A percentile compares a stretch with the other conserved stretches of the same genome.
phyloP scores from a whole-genome alignment of 441 rosid species.

The Geranium incanum region DNA sequence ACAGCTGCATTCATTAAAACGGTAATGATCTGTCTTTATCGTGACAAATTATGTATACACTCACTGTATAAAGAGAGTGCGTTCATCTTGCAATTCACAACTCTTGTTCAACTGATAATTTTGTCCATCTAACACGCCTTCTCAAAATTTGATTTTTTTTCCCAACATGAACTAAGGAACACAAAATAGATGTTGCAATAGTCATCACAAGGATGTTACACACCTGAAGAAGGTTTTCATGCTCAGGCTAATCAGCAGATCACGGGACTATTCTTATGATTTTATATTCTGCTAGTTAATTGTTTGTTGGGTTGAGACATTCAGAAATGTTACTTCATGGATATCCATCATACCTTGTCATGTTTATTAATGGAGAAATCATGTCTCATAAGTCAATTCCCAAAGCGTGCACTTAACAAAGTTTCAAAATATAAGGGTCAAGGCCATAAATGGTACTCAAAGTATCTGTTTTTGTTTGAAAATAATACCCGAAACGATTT shows the following conservation, averaged over 20 bases:
- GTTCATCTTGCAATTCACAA: not conserved
- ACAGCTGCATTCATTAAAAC: conserved; percentile 79
- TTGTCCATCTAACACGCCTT: too few species aligned
- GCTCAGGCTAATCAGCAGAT: not conserved
- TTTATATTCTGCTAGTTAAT: not conserved
- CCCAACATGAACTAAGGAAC: too few species aligned
- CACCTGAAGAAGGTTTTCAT: not conserved
- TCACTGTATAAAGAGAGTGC: not conserved
- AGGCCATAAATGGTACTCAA: not conserved
- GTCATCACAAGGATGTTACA: not conserved
- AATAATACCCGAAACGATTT: not conserved
- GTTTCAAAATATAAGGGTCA: not conserved
- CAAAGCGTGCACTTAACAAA: not conserved
- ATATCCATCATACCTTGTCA: not conserved
- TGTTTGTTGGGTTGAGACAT: not conserved
- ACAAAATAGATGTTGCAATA: too few species aligned
- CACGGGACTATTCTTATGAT: not conserved
- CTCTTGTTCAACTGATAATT: not conserved
- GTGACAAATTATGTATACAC: not conserved
- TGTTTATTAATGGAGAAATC: not conserved
- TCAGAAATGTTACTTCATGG: not conserved
- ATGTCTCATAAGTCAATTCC: not conserved
- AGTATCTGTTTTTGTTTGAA: not conserved
- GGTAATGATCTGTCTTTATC: conserved; percentile 33
- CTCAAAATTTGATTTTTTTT: too few species aligned